Evolutionary conservation across 2,329 filamentous ascomycete species (phyloP), one percentile per base, ranked within the genome.

Genomic region (Xylariomycetidae sp.): DNA sequence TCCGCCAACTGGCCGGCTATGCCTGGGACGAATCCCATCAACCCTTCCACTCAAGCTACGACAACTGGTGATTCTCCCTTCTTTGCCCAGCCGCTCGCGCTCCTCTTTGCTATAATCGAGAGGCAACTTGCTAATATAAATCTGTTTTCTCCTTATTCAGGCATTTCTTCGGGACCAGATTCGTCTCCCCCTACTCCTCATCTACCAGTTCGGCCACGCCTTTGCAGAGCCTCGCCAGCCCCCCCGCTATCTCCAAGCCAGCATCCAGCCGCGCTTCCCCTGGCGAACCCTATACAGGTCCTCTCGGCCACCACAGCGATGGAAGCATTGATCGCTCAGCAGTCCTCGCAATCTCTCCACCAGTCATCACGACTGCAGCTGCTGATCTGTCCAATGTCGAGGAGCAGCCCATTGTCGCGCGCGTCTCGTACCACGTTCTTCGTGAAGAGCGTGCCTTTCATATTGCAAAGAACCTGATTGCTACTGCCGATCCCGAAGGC

Each of bases 371-470:
- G 33, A 47, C 59, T 35, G 53, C 62, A 1, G 64, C 61, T 24
- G 60, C 48, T 51, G 70, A 79, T 50, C 61, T 69, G 42, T 65
- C 68, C 25, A 74, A 72, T 40, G 50, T 76, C 27, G 81, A 77
- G 59, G 71, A 78, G 38, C 50, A 52, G 40, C 72, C 74, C 6
- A 80, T 95, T 5, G 68, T 95, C 18, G 90, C 88, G 26, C 79
- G 87, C 15, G 71, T 95, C 27, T 95, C 89, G 0, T 81, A 76
- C 41, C 86, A 95, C 60, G 73, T 82, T 12, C 67, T 95, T 32
- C 79, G 89, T 6, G 77, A 95, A 47, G 89, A 96, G 64, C 73
- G 89, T 41, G 82, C 90, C 37, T 95, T 84, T 52, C 85, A 94
- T 49, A 84, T 92, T 46, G 77, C 81, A 52, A 86, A 83, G 59